Base-by-base conservation (phyloP, 2,329 filamentous ascomycete genomes). In the Aspergillus sp. region DNA sequence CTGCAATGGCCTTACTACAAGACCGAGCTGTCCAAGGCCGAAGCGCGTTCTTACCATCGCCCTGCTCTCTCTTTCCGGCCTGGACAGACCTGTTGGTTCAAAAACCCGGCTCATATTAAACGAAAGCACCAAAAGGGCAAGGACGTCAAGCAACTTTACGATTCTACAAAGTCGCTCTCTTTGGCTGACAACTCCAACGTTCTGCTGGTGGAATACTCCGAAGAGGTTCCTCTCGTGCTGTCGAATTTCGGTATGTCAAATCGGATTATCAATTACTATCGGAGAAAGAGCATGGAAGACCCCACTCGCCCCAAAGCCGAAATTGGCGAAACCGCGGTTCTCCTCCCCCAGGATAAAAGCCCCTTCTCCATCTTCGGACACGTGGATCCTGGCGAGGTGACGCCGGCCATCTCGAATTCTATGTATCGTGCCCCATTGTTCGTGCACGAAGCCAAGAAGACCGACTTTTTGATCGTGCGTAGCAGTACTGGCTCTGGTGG, bases 231-330 rank as follows among this genome's bases (percentile, higher is more conserved):
- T 0, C 90, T 89, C 9, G 92, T 96, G 61, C 81, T 99, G 63
- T 97, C 94, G 47, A 97, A 96, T 72, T 97, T 97, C 70, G 95
- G 94, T 66, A 99, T 99, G 95, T 93, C 93, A 55, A 96, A 90
- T 74, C 90, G 92, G 56, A 85, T 99, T 60, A 92, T 98, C 81
- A 98, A 99, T 76, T 99, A 98, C 77, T 97, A 97, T 74, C 90
- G 92, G 41, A 88, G 93, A 61, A 92, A 92, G 70, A 90, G 92
- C 72, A 86, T 79, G 36, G 91, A 96, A 49, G 91, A 95, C 62
- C 86, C 87, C 52, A 84, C 86, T 55, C 85, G 91, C 1, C 90
- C 91, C 1, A 96, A 92, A 80, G 76, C 84, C 61, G 92, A 96
- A 4, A 85, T 99, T 63, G 95, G 95, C 60, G 95, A 99, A 78